A percentile compares a stretch with the other conserved stretches of the same genome.
Evolutionary conservation across 306 rosid species (phyloP).

Genomic region (Dicorynia guianensis): DNA sequence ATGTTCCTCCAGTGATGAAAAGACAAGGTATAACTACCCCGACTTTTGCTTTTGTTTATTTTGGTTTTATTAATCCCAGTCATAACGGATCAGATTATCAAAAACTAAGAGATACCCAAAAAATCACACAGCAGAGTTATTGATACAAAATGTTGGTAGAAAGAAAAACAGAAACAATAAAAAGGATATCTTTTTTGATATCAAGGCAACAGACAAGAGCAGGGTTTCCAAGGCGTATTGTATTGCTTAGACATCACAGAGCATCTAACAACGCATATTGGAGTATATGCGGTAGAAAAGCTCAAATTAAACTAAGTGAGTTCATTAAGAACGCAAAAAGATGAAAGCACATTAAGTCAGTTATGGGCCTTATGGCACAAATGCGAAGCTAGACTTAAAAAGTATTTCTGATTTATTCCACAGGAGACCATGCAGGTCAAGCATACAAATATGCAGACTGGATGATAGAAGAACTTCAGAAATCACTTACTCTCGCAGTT

Average conservation of each 20-base stretch:
- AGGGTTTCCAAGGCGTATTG: not conserved
- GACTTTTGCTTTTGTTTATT: not conserved
- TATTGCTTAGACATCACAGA: conserved; percentile 7
- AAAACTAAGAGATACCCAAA: not conserved
- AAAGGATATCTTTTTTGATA: not conserved
- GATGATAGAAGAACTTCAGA: conserved; percentile 16
- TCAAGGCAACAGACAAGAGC: not conserved
- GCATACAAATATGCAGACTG: not conserved
- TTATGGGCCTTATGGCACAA: not conserved
- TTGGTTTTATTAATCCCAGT: too few relatives aligned
- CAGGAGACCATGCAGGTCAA: too few relatives aligned
- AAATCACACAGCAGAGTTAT: not conserved
- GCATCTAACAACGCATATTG: not conserved
- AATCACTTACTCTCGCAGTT: conserved; percentile 76
- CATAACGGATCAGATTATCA: not conserved
- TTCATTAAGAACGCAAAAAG: conserved; percentile 6
- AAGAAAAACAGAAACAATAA: not conserved
- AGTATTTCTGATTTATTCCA: not conserved
- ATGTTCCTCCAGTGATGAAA: conserved; percentile 2
- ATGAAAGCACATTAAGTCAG: conserved; percentile 21
- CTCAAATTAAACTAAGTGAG: conserved; percentile 15
- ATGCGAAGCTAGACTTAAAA: conserved; percentile 20
- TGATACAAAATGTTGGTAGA: not conserved
- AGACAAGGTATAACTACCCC: not conserved
- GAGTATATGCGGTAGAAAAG: conserved; percentile 5